These are phyloP conservation scores for Saturnispora sekii DNA, from an alignment of 805 yeast genomes.

Conservation along the genomic window DNA sequence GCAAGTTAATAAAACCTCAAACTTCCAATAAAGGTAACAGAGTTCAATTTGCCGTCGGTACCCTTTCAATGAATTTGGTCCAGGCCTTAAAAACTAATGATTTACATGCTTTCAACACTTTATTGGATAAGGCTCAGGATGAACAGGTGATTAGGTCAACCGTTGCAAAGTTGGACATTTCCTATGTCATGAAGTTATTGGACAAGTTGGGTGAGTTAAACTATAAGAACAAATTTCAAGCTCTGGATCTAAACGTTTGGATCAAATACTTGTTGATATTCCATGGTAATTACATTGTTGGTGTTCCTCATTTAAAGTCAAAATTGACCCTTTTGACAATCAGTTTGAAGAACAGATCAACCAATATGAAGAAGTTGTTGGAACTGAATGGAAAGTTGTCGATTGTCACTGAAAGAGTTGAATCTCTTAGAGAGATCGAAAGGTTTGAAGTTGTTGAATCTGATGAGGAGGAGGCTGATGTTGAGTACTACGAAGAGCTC, in stretches of 20 bases:
- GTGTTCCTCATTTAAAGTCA: slow-evolving; percentile 34
- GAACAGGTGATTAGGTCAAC: slow-evolving; percentile 41
- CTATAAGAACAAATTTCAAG: slow-evolving; percentile 32
- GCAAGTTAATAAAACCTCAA: slow-evolving; percentile 31
- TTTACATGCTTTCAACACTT: slow-evolving; percentile 75
- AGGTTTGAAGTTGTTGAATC: slow-evolving; percentile 26
- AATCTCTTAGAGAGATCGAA: slow-evolving; percentile 61
- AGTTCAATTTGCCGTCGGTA: slow-evolving; percentile 56
- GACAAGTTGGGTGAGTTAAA: slow-evolving; percentile 45
- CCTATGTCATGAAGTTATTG: slow-evolving; percentile 39
- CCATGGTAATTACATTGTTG: slow-evolving; percentile 42
- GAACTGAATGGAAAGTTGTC: slow-evolving; percentile 42
- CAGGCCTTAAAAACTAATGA: slow-evolving; percentile 88
- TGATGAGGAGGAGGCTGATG: slow-evolving; percentile 14
- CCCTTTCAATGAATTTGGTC: slow-evolving; percentile 72
- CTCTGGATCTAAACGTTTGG: slow-evolving; percentile 30
- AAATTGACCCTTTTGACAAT: slow-evolving; percentile 38
- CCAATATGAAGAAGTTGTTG: slow-evolving; percentile 38
- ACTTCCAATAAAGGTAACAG: slow-evolving; percentile 25
- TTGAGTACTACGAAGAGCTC: slow-evolving; percentile 17
- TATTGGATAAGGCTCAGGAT: slow-evolving; percentile 45
- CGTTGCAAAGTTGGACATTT: slow-evolving; percentile 37
- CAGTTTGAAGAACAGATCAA: slow-evolving; percentile 38
- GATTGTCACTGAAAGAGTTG: slow-evolving; percentile 47
- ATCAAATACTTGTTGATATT: slow-evolving; percentile 46